Evolutionary conservation across 768 basidiomycete genomes (phyloP), one percentile per base, ranked within the genome.

Genomic region (Lyophyllum shimeji): DNA sequence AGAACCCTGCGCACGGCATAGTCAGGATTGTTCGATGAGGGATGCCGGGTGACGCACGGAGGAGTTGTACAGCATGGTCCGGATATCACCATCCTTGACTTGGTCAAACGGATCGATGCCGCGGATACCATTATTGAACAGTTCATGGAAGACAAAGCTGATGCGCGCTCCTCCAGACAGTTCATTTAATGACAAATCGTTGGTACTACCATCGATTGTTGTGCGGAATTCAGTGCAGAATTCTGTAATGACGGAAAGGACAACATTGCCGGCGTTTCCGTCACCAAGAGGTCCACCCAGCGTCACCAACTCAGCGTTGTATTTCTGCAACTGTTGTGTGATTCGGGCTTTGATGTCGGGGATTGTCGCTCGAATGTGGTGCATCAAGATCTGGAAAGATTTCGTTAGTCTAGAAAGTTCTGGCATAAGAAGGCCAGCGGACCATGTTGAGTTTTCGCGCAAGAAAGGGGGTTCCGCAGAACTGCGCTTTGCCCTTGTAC

Each of bases 341-440:
- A 99, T 98, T 64, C 95, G 87, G 15, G 86, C 83, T 77, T 99
- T 99, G 81, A 98, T 98, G 69, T 99, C 97, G 29, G 97, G 97
- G n/a, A 99, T 82, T 20, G 94, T 97, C 51, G 92, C 85, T 54
- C 93, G 91, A 70, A 99, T 98, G 74, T 99, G 97, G 73, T 97
- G 94, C 95, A 98, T 98, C 51, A 99, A 86, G 67, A 99, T 96
- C 95, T 96, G 56, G n/a, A 17, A 44, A 20, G 24, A 45, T 21
- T 15, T 23, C 33, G 47, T 33, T 34, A 17, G 7, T 52, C 58
- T 4, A 39, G 31, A 47, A 29, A 39, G 7, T 27, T 33, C 42
- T 18, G 7, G 50, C 4, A 20, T 25, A 49, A 27, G 11, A 20
- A 44, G 18, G 8, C 25, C 8, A 25, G 75, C 84, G 46, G 58